Conservation (phyloP, 352 stramenopile species). For the Globisporangium iwayamae region DNA sequence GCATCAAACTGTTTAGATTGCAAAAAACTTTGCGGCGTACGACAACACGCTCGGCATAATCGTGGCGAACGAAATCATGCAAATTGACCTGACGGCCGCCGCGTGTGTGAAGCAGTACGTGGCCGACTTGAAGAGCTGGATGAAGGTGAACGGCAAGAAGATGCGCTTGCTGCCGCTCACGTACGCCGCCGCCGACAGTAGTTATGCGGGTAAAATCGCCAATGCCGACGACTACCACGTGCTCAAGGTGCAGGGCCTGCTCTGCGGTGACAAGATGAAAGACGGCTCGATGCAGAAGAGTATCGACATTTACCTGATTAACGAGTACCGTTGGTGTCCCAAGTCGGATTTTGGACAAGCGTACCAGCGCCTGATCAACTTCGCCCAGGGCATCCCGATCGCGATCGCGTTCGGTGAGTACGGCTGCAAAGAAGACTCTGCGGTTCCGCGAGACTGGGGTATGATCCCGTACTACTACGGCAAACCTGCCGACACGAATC, state of each 20-base stretch:
- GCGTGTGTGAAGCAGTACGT: slow-evolving; percentile 86
- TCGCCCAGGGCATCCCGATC: slow-evolving; percentile 77
- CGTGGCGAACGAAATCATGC: slow-evolving; percentile 88
- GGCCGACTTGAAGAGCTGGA: slow-evolving; percentile 85
- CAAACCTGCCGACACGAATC: slow-evolving; percentile 53
- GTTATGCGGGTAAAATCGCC: slow-evolving; percentile 44
- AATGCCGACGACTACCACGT: slow-evolving; percentile 79
- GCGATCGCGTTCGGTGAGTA: slow-evolving; percentile 82
- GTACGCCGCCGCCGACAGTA: slow-evolving; percentile 81
- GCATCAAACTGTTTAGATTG: slow-evolving; percentile 51
- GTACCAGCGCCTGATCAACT: slow-evolving; percentile 68
- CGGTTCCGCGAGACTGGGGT: slow-evolving; percentile 50
- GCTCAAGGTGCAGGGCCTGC: slow-evolving; percentile 77
- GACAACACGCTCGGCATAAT: slow-evolving; percentile 84
- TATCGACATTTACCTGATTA: slow-evolving; percentile 89
- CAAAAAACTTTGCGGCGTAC: slow-evolving; percentile 86
- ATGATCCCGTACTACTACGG: slow-evolving; percentile 84
- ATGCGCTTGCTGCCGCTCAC: slow-evolving; percentile 74
- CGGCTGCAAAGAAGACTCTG: slow-evolving; percentile 58
- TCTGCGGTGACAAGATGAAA: slow-evolving; percentile 83
- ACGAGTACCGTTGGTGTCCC: slow-evolving; percentile 86
- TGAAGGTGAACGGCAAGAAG: slow-evolving; percentile 82
- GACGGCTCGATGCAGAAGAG: slow-evolving; percentile 77
- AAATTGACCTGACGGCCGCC: slow-evolving; percentile 62
- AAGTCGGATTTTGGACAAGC: slow-evolving; percentile 62